phyloP scores from a whole-genome alignment of 345 rosid genomes.

The Atalantia buxifolia region DNA sequence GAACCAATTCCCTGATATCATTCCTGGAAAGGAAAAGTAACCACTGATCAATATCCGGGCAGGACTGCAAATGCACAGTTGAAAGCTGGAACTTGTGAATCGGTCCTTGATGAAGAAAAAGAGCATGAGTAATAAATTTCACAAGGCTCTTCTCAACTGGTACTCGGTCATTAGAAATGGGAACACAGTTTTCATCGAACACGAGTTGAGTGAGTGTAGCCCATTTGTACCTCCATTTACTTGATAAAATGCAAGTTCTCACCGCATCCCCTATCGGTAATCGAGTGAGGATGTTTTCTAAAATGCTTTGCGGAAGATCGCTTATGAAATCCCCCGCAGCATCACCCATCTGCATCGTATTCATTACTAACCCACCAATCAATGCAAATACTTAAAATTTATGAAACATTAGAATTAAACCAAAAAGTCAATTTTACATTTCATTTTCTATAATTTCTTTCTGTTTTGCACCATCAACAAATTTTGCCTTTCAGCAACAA shows the following conservation, averaged over 20 bases:
- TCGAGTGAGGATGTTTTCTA: constrained; percentile 66
- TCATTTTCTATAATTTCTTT: background rate
- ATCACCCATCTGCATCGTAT: constrained; percentile 41
- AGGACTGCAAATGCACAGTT: constrained; percentile 46
- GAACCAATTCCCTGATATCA: constrained; percentile 66
- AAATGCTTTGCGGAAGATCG: constrained; percentile 77
- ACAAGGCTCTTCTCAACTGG: constrained; percentile 44
- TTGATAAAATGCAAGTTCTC: constrained; percentile 70
- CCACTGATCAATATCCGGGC: constrained; percentile 91
- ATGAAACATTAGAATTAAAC: background rate
- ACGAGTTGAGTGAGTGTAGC: constrained; percentile 60
- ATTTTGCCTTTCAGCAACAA: background rate
- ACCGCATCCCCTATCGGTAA: constrained; percentile 73
- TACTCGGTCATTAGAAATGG: constrained; percentile 24
- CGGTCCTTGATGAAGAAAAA: constrained; percentile 89
- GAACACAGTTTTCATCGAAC: constrained; percentile 61
- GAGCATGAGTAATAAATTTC: constrained; percentile 56
- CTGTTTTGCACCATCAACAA: no score
- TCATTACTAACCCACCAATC: background rate
- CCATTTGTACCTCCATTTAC: constrained; percentile 89
- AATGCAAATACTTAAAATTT: background rate
- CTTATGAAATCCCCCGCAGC: constrained; percentile 49
- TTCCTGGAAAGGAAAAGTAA: constrained; percentile 79
- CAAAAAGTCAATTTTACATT: background rate
- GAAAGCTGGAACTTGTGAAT: constrained; percentile 85